Evolutionary conservation across 1,284 basidiomycete species (phyloP).

Genomic region (Singerocomus rubriflavus): DNA sequence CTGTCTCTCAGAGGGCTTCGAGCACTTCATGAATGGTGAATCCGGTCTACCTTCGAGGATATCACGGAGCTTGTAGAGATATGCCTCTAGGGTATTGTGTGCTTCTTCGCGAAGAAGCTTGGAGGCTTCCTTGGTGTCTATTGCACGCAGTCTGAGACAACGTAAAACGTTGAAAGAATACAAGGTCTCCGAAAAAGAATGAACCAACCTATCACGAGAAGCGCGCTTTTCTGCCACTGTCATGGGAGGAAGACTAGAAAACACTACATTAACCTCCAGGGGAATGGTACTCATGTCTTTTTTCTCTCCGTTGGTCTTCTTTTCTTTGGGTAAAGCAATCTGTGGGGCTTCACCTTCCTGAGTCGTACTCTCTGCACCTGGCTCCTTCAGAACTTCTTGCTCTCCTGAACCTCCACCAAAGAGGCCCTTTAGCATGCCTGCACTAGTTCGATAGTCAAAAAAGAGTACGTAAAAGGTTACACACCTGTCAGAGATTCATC

Average conservation of each 20-base stretch:
- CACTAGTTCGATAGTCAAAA: slow-evolving; percentile 13
- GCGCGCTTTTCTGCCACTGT: slow-evolving; percentile 68
- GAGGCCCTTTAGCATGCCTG: slow-evolving; percentile 81
- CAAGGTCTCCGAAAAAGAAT: not conserved
- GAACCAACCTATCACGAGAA: slow-evolving; percentile 59
- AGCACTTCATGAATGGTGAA: slow-evolving; percentile 78
- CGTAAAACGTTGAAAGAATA: not conserved
- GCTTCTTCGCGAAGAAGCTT: slow-evolving; percentile 87
- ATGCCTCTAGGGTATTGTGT: slow-evolving; percentile 88
- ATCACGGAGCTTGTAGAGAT: slow-evolving; percentile 88
- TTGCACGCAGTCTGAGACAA: slow-evolving; percentile 62
- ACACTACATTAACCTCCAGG: slow-evolving; percentile 60
- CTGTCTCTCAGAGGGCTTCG: slow-evolving; percentile 67
- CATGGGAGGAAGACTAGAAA: slow-evolving; percentile 69
- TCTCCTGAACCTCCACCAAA: slow-evolving; percentile 58
- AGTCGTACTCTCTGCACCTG: slow-evolving; percentile 17
- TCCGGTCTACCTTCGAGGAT: slow-evolving; percentile 66
- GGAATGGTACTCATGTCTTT: slow-evolving; percentile 49
- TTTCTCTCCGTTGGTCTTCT: slow-evolving; percentile 41
- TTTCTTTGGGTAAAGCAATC: slow-evolving; percentile 30
- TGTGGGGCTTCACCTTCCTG: slow-evolving; percentile 24
- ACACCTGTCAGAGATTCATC: slow-evolving; percentile 72
- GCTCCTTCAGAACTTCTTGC: slow-evolving; percentile 25
- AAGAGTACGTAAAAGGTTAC: slow-evolving; percentile 17
- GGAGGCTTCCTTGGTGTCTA: slow-evolving; percentile 75